Evolutionary conservation across 768 basidiomycete genomes (phyloP), one percentile per base, ranked within the genome.

Genomic region (Atractiella rhizophila): DNA sequence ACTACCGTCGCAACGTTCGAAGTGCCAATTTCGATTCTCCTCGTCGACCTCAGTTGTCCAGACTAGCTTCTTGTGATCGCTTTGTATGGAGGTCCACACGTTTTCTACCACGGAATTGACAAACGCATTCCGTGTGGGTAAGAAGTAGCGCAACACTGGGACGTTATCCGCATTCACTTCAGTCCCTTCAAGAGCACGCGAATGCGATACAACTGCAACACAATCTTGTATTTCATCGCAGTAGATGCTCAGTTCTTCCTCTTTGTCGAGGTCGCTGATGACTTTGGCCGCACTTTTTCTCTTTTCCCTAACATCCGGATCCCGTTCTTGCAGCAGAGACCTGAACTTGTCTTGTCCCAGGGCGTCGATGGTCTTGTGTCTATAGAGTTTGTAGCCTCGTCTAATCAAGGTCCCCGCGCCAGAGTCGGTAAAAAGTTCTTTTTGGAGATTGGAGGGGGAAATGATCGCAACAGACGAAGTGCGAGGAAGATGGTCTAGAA

Each of bases 401-500:
- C 91, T 81, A 55, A 98, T 86, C 54, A 98, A 78, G 0, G 91
- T 96, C 16, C 91, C 91, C 8, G 91, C 91, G 36, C 91, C 91
- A 37, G 72, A 80, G 57, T 98, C 91, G 36, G 91, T 98, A 65
- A 98, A 98, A 34, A 96, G 74, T 61, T 98, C 91, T 60, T 85
- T 86, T 60, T 98, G 91, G 28, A 98, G 69, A 51, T 73, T 72
- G 47, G 79, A 67, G 37, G 83, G 73, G 37, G 80, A 81, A 62
- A 98, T 98, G 62, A 98, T 83, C 50, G 91, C 88, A 38, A 98
- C 91, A 28, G 86, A 94, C 15, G 88, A 91, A 3, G 91, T 78
- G 44, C 91, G 85, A 13, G 91, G 91, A 48, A 96, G 81, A 63
- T 86, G 76, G 56, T 96, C 91, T 32, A 98, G 71, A 40, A 98